These are phyloP conservation scores for Citrus hindsii DNA, from an alignment of 345 rosid genomes.

Conservation along the genomic window DNA sequence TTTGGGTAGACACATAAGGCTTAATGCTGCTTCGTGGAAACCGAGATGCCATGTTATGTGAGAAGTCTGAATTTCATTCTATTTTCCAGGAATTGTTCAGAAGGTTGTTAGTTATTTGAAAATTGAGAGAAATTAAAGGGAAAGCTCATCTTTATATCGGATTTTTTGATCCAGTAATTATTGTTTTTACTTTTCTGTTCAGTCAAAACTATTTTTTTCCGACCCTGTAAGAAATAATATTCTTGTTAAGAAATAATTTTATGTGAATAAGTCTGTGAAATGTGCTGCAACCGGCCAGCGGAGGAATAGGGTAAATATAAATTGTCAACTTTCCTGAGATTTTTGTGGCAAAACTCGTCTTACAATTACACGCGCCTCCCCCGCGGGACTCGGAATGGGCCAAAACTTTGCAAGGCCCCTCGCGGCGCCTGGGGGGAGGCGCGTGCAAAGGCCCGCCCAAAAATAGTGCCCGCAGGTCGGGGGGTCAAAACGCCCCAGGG, in stretches of 20 bases:
- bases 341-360: too few species aligned
- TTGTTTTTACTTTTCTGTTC: neutral
- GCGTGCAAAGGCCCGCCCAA: too few species aligned
- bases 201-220: neutral
- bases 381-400: too few species aligned
- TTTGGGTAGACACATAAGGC: neutral
- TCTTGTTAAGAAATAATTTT: neutral
- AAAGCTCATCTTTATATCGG: neutral
- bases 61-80: neutral
- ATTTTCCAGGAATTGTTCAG: constrained; percentile 9
- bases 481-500: too few species aligned
- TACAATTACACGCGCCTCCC: too few species aligned
- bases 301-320: neutral
- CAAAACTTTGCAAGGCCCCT: too few species aligned
- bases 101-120: constrained; percentile 4
- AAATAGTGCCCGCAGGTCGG: too few species aligned
- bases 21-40: neutral
- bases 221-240: neutral
- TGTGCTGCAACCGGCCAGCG: neutral
- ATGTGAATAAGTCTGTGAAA: neutral
- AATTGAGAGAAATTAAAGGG: constrained; percentile 10
- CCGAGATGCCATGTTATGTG: neutral
- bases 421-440: too few species aligned
- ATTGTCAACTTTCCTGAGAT: neutral
- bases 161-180: neutral